Evolutionary conservation across 805 yeast species (phyloP).

Genomic region (Kazachstania psychrophila): DNA sequence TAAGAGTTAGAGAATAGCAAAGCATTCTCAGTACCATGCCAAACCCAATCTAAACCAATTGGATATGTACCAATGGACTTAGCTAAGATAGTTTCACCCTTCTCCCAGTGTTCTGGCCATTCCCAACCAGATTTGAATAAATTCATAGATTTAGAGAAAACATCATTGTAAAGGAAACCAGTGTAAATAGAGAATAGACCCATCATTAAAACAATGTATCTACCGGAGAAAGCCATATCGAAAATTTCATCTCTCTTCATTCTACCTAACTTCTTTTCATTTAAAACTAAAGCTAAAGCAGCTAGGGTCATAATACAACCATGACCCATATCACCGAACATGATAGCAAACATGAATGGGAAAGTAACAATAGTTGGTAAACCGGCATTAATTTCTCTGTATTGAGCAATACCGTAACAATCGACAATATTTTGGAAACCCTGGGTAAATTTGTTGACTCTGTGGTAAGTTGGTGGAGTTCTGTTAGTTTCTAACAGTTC

Average conservation of each 20-base stretch:
- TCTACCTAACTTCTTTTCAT: conserved; percentile 42
- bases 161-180: conserved; percentile 63
- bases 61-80: conserved; percentile 43
- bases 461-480: conserved; percentile 65
- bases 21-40: conserved; percentile 77
- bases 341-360: conserved; percentile 75
- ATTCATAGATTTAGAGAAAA: conserved; percentile 61
- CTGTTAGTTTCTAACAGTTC: conserved; percentile 56
- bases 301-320: conserved; percentile 55
- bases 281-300: conserved; percentile 44
- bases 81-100: conserved; percentile 42
- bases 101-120: conserved; percentile 47
- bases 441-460: conserved; percentile 56
- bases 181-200: conserved; percentile 67
- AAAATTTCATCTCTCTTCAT: conserved; percentile 65
- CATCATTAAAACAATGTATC: conserved; percentile 62
- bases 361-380: conserved; percentile 65
- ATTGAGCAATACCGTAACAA: conserved; percentile 71
- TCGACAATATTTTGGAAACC: conserved; percentile 66
- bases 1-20: conserved; percentile 62
- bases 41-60: conserved; percentile 59
- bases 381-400: conserved; percentile 69
- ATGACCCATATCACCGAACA: conserved; percentile 79
- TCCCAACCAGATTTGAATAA: conserved; percentile 63
- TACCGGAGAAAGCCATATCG: conserved; percentile 67